phyloP scores from a whole-genome alignment of 139 green algal genomes.

The Chlamydomonas schloesseri region DNA sequence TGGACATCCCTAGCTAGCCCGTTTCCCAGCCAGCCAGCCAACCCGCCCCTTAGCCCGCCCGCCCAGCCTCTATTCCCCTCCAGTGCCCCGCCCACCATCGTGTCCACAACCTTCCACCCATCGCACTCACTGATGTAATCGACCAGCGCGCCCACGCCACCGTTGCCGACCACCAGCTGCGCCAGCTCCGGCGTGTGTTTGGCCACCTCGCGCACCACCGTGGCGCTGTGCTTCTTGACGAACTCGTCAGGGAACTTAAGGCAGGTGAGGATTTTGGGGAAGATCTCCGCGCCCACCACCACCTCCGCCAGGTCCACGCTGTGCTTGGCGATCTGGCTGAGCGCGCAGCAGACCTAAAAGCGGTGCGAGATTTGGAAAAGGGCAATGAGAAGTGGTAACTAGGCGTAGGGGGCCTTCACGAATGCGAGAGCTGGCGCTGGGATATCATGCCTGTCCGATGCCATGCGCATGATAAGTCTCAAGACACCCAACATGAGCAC shows the following conservation, averaged over 20 bases:
- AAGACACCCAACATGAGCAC: no score
- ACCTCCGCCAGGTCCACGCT: constrained; percentile 90
- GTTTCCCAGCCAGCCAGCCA: no score
- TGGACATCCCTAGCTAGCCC: no score
- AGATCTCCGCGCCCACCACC: constrained; percentile 91
- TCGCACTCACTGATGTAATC: constrained; percentile 75
- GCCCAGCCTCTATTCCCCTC: background rate
- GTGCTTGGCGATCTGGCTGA: constrained; percentile 92
- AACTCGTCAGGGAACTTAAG: constrained; percentile 90
- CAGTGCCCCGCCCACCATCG: no score
- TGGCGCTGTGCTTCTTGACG: constrained; percentile 86
- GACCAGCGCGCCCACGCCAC: constrained; percentile 87
- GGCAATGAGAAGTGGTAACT: no score
- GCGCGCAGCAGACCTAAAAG: constrained; percentile 78
- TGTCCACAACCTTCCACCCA: background rate
- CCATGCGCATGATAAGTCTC: no score
- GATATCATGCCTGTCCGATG: no score
- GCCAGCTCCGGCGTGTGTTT: constrained; percentile 94
- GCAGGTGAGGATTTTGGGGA: constrained; percentile 90
- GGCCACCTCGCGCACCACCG: constrained; percentile 74
- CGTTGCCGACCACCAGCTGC: constrained; percentile 88
- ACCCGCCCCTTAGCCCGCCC: no score
- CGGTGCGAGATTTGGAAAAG: background rate
- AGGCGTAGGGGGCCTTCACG: no score
- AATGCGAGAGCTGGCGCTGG: no score